Base-by-base conservation (phyloP, 2,329 filamentous ascomycete species). In the Chaetothyriales sp. region DNA sequence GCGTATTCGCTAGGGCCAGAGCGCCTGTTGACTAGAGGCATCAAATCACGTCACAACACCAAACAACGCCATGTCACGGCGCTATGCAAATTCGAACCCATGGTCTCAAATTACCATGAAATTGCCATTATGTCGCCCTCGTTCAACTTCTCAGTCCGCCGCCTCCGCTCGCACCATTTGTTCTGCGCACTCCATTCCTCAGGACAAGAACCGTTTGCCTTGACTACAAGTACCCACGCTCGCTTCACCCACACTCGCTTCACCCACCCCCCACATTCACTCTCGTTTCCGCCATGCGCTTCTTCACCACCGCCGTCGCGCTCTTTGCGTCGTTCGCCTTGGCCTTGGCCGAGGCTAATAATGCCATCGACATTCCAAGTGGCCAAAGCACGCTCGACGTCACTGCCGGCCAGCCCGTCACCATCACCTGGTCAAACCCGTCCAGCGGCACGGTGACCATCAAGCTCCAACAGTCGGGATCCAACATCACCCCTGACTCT, bases 391-490 rank as follows among this genome's bases (percentile, higher is more conserved):
- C 71, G 45, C 71, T 73, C 54, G 53, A 62, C 22, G 72, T 75
- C 60, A 68, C 63, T 13, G 72, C 73, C 44, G 75, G 75, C 49
- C 50, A 70, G 61, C 56, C 70, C 9, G 65, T 72, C 18, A 69
- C 67, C 9, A 62, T 80, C 47, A 66, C 60, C 48, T 80, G 77
- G 77, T 56, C 62, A 5, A 70, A 74, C 5, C 74, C 70, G 46
- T 76, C 73, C 51, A 49, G 58, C 19, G 73, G 56, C 52, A 74
- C 75, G 15, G 70, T 80, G 29, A 73, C 73, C 43, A 69, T 80
- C 60, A 71, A 70, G 44, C 65, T 80, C 52, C 69, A 73, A 56
- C 69, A 69, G 50, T 61, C 64, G 25, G 66, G 67, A 6, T 33
- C 7, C 19, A 9, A 47, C 46, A 63, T 66, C 51, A 67, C 72